Conservation (phyloP, 768 basidiomycete species). For the Mycena galopus region DNA sequence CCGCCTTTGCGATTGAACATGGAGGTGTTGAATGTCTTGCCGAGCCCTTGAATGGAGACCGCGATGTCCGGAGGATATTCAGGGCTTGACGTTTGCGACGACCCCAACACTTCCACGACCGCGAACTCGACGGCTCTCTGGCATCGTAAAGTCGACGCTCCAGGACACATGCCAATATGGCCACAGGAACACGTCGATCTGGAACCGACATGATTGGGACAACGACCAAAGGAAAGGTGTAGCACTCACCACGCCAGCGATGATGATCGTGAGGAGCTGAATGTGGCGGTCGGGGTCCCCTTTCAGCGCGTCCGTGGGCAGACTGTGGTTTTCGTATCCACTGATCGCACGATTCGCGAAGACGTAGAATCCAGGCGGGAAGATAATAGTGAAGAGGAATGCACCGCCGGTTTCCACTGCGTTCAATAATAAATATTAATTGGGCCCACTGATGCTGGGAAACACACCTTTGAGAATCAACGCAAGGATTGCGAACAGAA, state of each 20-base stretch:
- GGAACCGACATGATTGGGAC: background rate
- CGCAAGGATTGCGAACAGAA: slow-evolving; percentile 77
- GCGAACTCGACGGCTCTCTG: slow-evolving; percentile 47
- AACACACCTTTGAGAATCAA: slow-evolving; percentile 57
- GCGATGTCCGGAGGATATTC: slow-evolving; percentile 58
- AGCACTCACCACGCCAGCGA: slow-evolving; percentile 71
- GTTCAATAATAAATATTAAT: too few species aligned
- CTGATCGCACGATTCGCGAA: slow-evolving; percentile 77
- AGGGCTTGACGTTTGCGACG: slow-evolving; percentile 37
- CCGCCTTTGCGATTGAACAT: slow-evolving; percentile 60
- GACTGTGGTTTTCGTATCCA: slow-evolving; percentile 73
- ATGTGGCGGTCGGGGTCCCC: slow-evolving; percentile 73
- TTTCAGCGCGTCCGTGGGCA: slow-evolving; percentile 66
- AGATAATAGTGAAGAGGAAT: slow-evolving; percentile 75
- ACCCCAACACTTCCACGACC: slow-evolving; percentile 54
- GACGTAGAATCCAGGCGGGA: slow-evolving; percentile 83
- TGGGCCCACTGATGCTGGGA: background rate
- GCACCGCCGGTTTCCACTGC: slow-evolving; percentile 57
- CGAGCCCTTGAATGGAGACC: slow-evolving; percentile 72
- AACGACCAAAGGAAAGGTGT: background rate
- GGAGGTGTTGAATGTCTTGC: slow-evolving; percentile 70
- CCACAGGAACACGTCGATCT: slow-evolving; percentile 84
- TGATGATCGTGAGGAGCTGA: slow-evolving; percentile 67
- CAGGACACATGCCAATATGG: slow-evolving; percentile 72
- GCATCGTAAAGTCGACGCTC: slow-evolving; percentile 77